A percentile compares a stretch with the other conserved stretches of the same genome.
These are phyloP conservation scores for Lentithecium fluviatile DNA, from an alignment of 495 filamentous ascomycete species.

Conservation along the genomic window DNA sequence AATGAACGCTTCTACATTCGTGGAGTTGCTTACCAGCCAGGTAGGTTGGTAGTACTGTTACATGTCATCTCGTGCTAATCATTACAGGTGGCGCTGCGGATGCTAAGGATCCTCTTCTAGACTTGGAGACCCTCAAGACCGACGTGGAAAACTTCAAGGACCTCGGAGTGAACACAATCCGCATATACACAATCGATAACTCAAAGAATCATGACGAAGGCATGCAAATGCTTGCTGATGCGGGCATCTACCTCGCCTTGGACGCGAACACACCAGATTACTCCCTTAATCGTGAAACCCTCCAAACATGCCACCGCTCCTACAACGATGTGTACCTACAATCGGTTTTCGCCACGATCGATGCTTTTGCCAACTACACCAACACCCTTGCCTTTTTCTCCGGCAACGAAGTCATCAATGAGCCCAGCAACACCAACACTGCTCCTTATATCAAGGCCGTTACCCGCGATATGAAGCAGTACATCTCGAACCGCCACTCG, in stretches of 20 bases:
- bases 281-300: conserved; percentile 77
- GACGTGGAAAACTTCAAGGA: conserved; percentile 83
- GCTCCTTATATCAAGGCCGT: conserved; percentile 92
- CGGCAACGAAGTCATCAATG: conserved; percentile 95
- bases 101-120: conserved; percentile 74
- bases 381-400: conserved; percentile 95
- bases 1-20: conserved; percentile 84
- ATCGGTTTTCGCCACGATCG: conserved; percentile 87
- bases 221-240: conserved; percentile 41
- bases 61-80: neutral
- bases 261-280: conserved; percentile 77
- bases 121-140: conserved; percentile 65
- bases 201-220: conserved; percentile 67
- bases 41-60: conserved; percentile 14
- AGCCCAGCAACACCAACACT: conserved; percentile 65
- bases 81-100: conserved; percentile 68
- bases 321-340: conserved; percentile 93
- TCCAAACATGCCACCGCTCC: conserved; percentile 50
- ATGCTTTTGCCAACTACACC: conserved; percentile 78
- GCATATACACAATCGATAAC: conserved; percentile 91
- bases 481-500: conserved; percentile 67
- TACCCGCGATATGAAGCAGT: conserved; percentile 87
- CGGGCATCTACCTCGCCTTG: conserved; percentile 81
- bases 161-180: conserved; percentile 87
- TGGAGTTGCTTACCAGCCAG: conserved; percentile 93